Percentiles rank a stretch among this genome's conserved stretches.
Conservation (phyloP, 192 early-diverging fungal genomes). For the Gaertneriomyces semiglobifer region DNA sequence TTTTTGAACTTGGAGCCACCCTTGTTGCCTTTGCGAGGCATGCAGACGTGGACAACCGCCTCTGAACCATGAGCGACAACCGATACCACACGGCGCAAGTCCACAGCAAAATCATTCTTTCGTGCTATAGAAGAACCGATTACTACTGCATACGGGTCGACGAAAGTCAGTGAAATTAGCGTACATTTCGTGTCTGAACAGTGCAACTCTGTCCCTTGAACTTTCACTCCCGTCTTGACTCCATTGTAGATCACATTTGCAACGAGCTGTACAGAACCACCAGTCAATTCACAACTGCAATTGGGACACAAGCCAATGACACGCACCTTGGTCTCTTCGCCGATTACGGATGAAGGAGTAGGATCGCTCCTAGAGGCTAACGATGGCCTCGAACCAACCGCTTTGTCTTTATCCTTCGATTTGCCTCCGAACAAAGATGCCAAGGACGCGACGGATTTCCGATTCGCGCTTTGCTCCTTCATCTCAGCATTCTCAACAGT, state of each 20-base stretch:
- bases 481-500: not conserved
- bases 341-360: too few species aligned
- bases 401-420: not conserved
- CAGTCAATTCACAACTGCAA: too few species aligned
- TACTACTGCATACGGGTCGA: too few species aligned
- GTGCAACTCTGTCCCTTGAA: conserved; percentile 35
- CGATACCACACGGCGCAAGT: conserved; percentile 37
- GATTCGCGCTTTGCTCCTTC: not conserved
- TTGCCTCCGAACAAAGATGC: conserved; percentile 10
- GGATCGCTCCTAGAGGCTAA: too few species aligned
- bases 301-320: too few species aligned
- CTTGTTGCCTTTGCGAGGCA: conserved; percentile 35
- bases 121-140: too few species aligned
- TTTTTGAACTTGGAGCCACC: conserved; percentile 47
- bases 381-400: not conserved
- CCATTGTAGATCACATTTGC: conserved; percentile 35
- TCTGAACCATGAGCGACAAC: conserved; percentile 25
- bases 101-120: conserved; percentile 31
- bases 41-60: conserved; percentile 37
- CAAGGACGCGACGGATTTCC: conserved; percentile 11
- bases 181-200: conserved; percentile 45
- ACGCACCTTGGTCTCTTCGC: too few species aligned
- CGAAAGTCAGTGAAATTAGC: not conserved
- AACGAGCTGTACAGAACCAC: conserved; percentile 6
- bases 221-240: conserved; percentile 36